Evolutionary conservation across 345 rosid genomes (phyloP).

Genomic region (Lepidium didymum): DNA sequence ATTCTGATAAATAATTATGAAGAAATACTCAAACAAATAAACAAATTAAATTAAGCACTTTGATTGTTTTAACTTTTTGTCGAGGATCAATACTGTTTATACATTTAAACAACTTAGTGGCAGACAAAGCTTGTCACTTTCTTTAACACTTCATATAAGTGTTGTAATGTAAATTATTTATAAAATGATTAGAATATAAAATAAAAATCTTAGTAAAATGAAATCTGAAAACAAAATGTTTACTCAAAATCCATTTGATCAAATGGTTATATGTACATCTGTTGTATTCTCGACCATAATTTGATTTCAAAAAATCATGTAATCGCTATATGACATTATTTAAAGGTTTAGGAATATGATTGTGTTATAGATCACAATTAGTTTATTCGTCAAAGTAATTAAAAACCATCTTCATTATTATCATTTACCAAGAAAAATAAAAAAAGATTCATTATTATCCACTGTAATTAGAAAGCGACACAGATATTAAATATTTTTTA

Average conservation of each 20-base stretch:
- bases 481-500: neutral
- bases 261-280: too few species aligned
- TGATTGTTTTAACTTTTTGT: neutral
- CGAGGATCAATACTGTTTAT: neutral
- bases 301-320: too few species aligned
- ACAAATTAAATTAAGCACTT: neutral
- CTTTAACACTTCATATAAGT: neutral
- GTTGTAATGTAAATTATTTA: too few species aligned
- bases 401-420: conserved; percentile 12
- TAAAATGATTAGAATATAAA: too few species aligned
- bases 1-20: neutral
- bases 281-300: too few species aligned
- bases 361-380: neutral
- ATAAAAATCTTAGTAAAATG: too few species aligned
- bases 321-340: too few species aligned
- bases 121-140: neutral
- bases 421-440: too few species aligned
- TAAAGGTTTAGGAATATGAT: too few species aligned
- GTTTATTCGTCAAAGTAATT: neutral
- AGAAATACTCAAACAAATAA: neutral
- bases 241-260: too few species aligned
- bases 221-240: too few species aligned
- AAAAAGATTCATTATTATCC: conserved; percentile 6
- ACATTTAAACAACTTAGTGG: neutral
- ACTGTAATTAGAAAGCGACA: neutral